Percentiles rank a stretch among this genome's conserved stretches.
Evolutionary conservation across 257 asterid genomes (phyloP).

Genomic region (Scutellaria minor): DNA sequence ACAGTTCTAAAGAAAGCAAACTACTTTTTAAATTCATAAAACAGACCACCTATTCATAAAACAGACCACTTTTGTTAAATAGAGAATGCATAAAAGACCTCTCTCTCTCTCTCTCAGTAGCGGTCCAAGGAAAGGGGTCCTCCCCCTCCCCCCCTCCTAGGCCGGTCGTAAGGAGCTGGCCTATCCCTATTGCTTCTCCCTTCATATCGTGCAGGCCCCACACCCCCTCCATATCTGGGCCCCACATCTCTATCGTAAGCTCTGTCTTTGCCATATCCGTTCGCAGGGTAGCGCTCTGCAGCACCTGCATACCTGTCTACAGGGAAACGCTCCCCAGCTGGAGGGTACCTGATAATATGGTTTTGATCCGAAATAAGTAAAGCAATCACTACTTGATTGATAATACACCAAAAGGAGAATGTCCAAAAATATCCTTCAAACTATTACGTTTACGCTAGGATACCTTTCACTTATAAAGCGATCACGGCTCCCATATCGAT

Average conservation of each 20-base stretch:
- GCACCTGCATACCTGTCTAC: constrained; percentile 64
- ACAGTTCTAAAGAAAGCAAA: neutral
- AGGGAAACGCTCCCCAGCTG: constrained; percentile 63
- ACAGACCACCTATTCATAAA: too few species aligned
- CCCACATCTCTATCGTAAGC: constrained; percentile 66
- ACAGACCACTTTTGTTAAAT: too few species aligned
- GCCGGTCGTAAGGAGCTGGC: constrained; percentile 79
- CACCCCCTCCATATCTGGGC: constrained; percentile 57
- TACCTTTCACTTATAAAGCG: constrained; percentile 75
- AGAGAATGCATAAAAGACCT: constrained; percentile 7
- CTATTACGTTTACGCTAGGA: neutral
- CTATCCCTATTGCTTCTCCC: constrained; percentile 68
- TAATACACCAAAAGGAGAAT: too few species aligned
- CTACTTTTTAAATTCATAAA: too few species aligned
- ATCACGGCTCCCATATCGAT: constrained; percentile 76
- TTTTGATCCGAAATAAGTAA: neutral
- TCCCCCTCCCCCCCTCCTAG: constrained; percentile 74
- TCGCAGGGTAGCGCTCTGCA: constrained; percentile 70
- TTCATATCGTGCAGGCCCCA: constrained; percentile 59
- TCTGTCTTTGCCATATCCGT: constrained; percentile 68
- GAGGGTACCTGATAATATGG: constrained; percentile 57
- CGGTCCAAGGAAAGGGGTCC: constrained; percentile 70
- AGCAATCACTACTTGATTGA: too few species aligned
- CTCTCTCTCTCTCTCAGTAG: too few species aligned
- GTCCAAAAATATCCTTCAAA: too few species aligned